A percentile compares a stretch with the other conserved stretches of the same genome.
Conservation (phyloP, 257 asterid species). For the Solanum pinnatisectum region DNA sequence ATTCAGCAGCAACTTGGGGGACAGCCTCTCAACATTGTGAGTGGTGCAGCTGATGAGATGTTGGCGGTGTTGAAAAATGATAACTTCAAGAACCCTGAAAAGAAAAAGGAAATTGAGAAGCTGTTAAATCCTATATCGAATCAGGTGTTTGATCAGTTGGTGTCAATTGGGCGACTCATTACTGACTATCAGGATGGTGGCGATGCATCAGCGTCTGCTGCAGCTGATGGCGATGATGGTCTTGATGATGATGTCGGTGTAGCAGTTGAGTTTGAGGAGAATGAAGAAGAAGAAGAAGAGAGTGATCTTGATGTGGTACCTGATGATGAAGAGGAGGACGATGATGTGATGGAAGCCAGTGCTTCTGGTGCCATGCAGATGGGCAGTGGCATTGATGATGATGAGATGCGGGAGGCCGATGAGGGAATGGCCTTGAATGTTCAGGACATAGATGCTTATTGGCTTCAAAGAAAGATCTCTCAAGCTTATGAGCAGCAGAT, state of each 20-base stretch:
- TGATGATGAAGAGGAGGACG: conserved; percentile 33
- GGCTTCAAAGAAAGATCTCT: conserved; percentile 40
- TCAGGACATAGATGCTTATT: conserved; percentile 40
- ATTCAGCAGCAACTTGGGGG: conserved; percentile 35
- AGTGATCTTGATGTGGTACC: conserved; percentile 30
- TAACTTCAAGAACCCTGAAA: conserved; percentile 15
- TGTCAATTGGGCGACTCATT: conserved; percentile 14
- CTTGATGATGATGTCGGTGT: conserved; percentile 36
- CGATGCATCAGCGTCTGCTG: conserved; percentile 10
- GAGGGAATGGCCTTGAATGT: conserved; percentile 35
- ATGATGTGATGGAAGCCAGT: conserved; percentile 14
- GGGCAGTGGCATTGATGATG: conserved; percentile 35
- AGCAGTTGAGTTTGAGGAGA: conserved; percentile 42
- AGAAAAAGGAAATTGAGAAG: conserved; percentile 34
- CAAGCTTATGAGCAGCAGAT: conserved; percentile 36
- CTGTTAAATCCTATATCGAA: conserved; percentile 19
- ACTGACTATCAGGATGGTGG: conserved; percentile 28
- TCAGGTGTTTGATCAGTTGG: conserved; percentile 19
- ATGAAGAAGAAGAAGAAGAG: conserved; percentile 37
- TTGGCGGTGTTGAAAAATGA: conserved; percentile 29
- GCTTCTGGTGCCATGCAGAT: conserved; percentile 32
- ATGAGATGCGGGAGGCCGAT: conserved; percentile 21
- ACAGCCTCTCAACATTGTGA: conserved; percentile 29
- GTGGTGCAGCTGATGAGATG: conserved; percentile 39
- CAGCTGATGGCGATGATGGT: conserved; percentile 18